A percentile compares a stretch with the other conserved stretches of the same genome.
phyloP scores from a whole-genome alignment of 148 eudicot species.

The Polygonum maritimum region DNA sequence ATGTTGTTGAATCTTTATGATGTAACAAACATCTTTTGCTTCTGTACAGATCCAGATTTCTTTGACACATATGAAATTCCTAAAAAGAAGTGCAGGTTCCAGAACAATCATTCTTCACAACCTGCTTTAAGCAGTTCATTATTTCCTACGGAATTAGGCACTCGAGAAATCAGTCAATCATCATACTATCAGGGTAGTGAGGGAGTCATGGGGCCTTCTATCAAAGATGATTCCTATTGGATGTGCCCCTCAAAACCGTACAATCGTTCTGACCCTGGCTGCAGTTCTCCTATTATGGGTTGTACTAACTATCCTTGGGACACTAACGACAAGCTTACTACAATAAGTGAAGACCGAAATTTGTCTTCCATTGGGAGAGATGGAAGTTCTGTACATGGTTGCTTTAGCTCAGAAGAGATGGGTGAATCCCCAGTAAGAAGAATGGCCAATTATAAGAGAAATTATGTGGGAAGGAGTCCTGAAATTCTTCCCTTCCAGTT shows the following conservation, averaged over 20 bases:
- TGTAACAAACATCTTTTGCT: not conserved
- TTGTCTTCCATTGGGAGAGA: constrained; percentile 11
- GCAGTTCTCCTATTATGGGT: constrained; percentile 8
- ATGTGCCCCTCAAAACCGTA: not conserved
- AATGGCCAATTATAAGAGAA: constrained; percentile 13
- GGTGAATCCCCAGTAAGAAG: not conserved
- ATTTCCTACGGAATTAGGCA: constrained; percentile 22
- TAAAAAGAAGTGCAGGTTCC: constrained; percentile 39
- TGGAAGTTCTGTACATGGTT: constrained; percentile 4
- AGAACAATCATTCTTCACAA: constrained; percentile 12
- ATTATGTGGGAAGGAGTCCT: constrained; percentile 13
- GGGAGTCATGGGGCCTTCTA: not conserved
- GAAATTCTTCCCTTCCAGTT: constrained; percentile 15
- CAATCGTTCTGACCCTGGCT: constrained; percentile 4
- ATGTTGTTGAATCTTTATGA: not conserved
- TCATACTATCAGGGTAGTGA: constrained; percentile 13
- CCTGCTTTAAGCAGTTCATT: constrained; percentile 8
- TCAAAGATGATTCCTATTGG: constrained; percentile 4
- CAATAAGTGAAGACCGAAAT: constrained; percentile 17
- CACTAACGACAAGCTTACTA: constrained; percentile 12
- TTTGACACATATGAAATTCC: constrained; percentile 23
- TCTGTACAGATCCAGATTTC: constrained; percentile 26
- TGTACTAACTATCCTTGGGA: constrained; percentile 4
- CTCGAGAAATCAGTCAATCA: constrained; percentile 17
- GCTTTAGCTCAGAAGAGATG: constrained; percentile 9